Base-by-base conservation (phyloP, 768 basidiomycete genomes). In the Austroboletus eburneus region DNA sequence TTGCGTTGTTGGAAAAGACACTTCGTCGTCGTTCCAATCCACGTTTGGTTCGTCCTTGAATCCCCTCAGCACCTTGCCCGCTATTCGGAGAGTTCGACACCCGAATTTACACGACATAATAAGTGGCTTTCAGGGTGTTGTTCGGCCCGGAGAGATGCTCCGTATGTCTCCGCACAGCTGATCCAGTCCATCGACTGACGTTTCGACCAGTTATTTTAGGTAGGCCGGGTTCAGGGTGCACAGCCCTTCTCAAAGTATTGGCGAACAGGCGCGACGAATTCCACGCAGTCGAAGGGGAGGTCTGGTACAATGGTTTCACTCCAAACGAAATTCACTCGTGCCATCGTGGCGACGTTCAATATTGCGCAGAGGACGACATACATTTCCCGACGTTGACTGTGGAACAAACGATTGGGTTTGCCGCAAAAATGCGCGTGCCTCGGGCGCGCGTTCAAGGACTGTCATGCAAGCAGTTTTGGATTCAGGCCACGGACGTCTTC, bases 331-430 rank as follows among this genome's bases (percentile, higher is more conserved):
- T 94, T 44, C 54, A 62, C 48, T 74, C 78, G 49, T 76, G 76
- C 42, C 86, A 80, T 61, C 83, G 85, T 3, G 92, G 91, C 14
- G 90, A 90, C 57, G 82, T 89, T 2, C 78, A 79, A 45, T 91
- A 89, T 61, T 84, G 78, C 49, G 85, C 87, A 0, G 90, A 89
- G 69, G 90, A 91, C 56, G 90, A 94, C 59, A 71, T 87, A 2
- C 90, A 91, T 61, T 87, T 92, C 55, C 86, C 91, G 5, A 87
- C 85, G 9, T 74, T 95, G 22, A 88, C 86, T 6, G 88, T 91
- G 25, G 75, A 78, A 39, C 76, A 91, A 59, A 91, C 89, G 0
- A 72, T 96, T 23, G 69, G 63, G 13, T 87, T 89, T 47, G 83
- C 86, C 0, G 76, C 83, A 0, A 77, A 73, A 51, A 83, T 79